phyloP scores from a whole-genome alignment of 2,329 filamentous ascomycete species.

The Botrytis porri region DNA sequence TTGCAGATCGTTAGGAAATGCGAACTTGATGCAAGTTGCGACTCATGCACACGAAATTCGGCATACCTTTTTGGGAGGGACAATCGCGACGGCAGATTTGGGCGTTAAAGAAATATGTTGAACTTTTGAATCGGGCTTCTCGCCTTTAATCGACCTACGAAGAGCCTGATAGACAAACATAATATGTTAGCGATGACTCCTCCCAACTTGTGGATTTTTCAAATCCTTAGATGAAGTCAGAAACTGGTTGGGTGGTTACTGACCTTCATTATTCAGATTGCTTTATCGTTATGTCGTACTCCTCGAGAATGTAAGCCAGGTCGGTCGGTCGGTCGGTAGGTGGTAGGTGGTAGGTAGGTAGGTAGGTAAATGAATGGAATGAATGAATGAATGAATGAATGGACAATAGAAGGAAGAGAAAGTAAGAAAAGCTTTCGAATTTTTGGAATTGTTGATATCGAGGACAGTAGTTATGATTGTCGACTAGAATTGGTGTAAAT shows the following conservation, averaged over 20 bases:
- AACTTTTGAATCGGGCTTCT: constrained; percentile 57
- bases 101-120: constrained; percentile 65
- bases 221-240: not conserved
- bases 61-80: constrained; percentile 69
- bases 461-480: constrained; percentile 10
- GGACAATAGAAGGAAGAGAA: constrained; percentile 22
- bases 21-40: not conserved
- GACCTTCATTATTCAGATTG: constrained; percentile 35
- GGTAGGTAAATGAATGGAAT: not conserved
- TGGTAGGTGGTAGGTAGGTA: not conserved
- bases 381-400: not conserved
- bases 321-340: not conserved
- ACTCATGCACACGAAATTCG: constrained; percentile 18
- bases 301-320: constrained; percentile 19
- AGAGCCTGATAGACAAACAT: constrained; percentile 48
- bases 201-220: not conserved
- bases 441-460: not conserved
- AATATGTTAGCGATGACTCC: constrained; percentile 27
- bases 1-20: not conserved
- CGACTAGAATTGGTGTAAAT: not conserved
- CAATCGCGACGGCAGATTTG: constrained; percentile 67
- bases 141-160: constrained; percentile 67
- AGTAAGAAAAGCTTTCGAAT: not conserved
- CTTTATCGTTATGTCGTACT: constrained; percentile 26
- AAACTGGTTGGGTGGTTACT: constrained; percentile 11